Evolutionary conservation across 495 filamentous ascomycete genomes (phyloP).

Genomic region (Aspergillus sparsus): DNA sequence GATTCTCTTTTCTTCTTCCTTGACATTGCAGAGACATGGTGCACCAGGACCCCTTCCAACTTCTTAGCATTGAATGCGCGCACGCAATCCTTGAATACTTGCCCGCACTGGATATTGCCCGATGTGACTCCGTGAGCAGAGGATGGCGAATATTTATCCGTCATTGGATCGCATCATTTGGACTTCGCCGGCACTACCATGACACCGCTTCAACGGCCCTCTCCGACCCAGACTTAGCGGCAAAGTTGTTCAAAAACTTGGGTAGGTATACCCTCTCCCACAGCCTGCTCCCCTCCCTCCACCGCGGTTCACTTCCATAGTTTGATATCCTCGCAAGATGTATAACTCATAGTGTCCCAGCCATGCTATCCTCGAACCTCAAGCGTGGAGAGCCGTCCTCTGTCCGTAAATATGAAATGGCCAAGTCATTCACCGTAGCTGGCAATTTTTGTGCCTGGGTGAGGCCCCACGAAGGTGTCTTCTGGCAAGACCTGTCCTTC

Average conservation of each 20-base stretch:
- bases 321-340: neutral
- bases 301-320: neutral
- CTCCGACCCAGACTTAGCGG: neutral
- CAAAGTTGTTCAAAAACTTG: neutral
- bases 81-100: neutral
- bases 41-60: conserved; percentile 4
- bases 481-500: neutral
- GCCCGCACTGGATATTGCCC: neutral
- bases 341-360: neutral
- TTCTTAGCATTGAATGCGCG: conserved; percentile 7
- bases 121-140: neutral
- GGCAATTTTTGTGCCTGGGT: neutral
- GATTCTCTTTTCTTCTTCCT: neutral
- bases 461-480: neutral
- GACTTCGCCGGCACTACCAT: conserved; percentile 1
- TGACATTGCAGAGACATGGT: neutral
- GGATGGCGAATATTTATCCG: conserved; percentile 3
- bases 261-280: neutral
- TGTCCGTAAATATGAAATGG: neutral
- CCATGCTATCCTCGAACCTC: neutral
- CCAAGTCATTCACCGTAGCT: neutral
- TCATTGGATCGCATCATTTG: conserved; percentile 4
- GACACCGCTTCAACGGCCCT: neutral
- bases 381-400: neutral
- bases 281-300: neutral